phyloP scores from a whole-genome alignment of 768 basidiomycete genomes.

The Mycena filopes region DNA sequence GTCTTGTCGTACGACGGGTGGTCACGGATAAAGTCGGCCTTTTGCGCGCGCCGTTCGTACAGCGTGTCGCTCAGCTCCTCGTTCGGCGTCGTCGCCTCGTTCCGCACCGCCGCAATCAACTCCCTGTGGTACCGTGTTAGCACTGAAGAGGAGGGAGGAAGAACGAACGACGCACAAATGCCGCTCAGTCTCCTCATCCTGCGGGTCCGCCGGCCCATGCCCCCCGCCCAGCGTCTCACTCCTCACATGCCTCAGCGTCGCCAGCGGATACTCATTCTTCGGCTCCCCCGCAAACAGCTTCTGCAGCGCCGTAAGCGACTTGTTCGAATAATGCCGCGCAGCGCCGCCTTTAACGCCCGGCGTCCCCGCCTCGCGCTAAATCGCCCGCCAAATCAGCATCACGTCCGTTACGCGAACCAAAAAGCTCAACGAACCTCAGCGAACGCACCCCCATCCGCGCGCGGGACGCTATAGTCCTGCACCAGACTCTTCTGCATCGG shows the following conservation, averaged over 20 bases:
- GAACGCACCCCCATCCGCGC: constrained; percentile 38
- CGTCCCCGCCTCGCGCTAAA: constrained; percentile 30
- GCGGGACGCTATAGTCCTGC: constrained; percentile 61
- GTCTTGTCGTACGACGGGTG: constrained; percentile 92
- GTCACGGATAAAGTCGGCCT: constrained; percentile 87
- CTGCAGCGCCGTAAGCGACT: constrained; percentile 70
- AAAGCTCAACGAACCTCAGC: constrained; percentile 3
- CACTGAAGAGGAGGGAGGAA: background rate
- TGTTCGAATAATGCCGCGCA: constrained; percentile 61
- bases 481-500: constrained; percentile 83
- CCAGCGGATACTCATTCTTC: constrained; percentile 67
- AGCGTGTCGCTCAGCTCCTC: constrained; percentile 71
- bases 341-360: background rate
- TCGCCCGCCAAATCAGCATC: constrained; percentile 2
- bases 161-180: constrained; percentile 67
- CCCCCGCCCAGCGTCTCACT: constrained; percentile 41
- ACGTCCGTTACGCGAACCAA: background rate
- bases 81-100: constrained; percentile 52
- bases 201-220: constrained; percentile 30
- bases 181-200: constrained; percentile 75
- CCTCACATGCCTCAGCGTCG: constrained; percentile 59
- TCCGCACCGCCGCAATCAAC: constrained; percentile 70
- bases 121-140: constrained; percentile 57
- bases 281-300: constrained; percentile 71
- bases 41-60: constrained; percentile 78